Evolutionary conservation across 2,329 filamentous ascomycete species (phyloP).

Genomic region (Fusarium duplospermum): DNA sequence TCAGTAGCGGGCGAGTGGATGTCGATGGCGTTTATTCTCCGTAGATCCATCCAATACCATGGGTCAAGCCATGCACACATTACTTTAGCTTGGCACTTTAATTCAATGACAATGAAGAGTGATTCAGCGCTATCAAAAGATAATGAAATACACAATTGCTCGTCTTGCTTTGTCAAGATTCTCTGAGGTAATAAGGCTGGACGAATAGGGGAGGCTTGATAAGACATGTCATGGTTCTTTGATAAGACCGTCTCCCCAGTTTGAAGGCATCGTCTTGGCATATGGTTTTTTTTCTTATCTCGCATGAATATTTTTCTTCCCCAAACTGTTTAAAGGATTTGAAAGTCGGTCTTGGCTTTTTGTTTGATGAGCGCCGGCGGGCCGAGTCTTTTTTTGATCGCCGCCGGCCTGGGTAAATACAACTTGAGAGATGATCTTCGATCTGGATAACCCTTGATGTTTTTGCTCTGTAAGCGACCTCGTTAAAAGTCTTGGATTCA

Average conservation of each 20-base stretch:
- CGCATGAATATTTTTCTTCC: background rate
- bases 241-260: background rate
- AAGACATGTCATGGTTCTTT: background rate
- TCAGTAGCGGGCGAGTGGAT: background rate
- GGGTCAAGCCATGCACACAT: background rate
- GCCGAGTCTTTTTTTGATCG: background rate
- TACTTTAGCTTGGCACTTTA: background rate
- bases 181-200: background rate
- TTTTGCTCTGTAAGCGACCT: background rate
- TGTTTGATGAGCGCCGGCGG: background rate
- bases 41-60: background rate
- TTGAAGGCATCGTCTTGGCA: background rate
- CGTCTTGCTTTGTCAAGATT: background rate
- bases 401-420: background rate
- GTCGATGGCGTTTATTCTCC: background rate
- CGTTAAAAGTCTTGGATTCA: background rate
- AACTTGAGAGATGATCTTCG: background rate
- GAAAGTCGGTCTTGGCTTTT: background rate
- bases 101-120: background rate
- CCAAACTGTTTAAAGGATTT: background rate
- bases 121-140: background rate
- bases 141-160: background rate
- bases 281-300: constrained; percentile 7
- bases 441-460: background rate
- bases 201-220: constrained; percentile 10